phyloP scores from a whole-genome alignment of 179 eudicot species.

The Spinacia oleracea region DNA sequence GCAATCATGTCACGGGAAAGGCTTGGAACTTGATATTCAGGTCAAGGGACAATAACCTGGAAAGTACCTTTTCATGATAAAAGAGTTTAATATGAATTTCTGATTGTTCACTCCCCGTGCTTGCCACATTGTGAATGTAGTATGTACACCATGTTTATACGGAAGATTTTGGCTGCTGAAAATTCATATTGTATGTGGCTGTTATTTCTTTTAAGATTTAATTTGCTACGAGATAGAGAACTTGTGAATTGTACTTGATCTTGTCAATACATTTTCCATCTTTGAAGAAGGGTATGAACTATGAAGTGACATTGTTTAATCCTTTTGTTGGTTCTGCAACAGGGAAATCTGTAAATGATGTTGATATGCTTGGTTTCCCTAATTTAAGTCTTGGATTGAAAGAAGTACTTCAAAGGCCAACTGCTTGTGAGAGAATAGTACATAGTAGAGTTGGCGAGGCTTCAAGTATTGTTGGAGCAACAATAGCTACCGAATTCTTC shows the following conservation, averaged over 20 bases:
- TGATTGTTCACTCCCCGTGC: not conserved
- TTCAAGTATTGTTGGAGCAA: slow-evolving; percentile 49
- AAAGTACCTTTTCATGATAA: not conserved
- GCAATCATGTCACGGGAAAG: not conserved
- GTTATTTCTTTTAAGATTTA: not conserved
- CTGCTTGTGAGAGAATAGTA: slow-evolving; percentile 39
- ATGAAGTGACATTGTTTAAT: slow-evolving; percentile 1
- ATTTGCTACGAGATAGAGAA: not conserved
- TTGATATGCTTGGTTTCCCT: slow-evolving; percentile 29
- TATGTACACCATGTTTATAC: not conserved
- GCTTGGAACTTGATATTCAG: not conserved
- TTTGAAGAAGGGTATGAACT: not conserved
- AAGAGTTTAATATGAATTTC: not conserved
- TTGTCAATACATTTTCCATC: not conserved
- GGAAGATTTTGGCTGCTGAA: not conserved
- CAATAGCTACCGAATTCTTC: slow-evolving; percentile 38
- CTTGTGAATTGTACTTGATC: not conserved
- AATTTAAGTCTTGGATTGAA: slow-evolving; percentile 60
- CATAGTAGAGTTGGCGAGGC: slow-evolving; percentile 56
- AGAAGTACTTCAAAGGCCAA: slow-evolving; percentile 59
- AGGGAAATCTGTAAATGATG: slow-evolving; percentile 38
- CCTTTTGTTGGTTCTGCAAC: slow-evolving; percentile 25
- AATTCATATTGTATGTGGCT: not conserved
- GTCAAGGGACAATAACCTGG: not conserved
- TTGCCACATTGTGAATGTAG: not conserved